Evolutionary conservation across 371 early-diverging fungal genomes (phyloP), one percentile per base, ranked within the genome.

Genomic region (Mucor piriformis): DNA sequence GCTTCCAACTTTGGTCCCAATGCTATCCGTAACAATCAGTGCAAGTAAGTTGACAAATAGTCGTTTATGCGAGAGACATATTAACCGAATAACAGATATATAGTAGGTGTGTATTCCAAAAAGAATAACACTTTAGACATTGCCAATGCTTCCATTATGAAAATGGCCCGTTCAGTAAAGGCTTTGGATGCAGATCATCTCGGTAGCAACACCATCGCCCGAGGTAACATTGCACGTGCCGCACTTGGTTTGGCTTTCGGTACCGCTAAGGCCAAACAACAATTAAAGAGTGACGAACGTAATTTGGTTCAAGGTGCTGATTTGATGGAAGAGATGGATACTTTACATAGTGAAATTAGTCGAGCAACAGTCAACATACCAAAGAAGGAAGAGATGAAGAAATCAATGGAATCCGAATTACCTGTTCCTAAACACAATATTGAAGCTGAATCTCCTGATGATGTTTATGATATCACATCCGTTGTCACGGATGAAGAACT

Each of bases 161-260:
- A 82, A 33, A 74, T 93, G 66, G 76, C 72, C 47, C 83, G 89
- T 25, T 73, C 75, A 4, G 86, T 92, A 38, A 91, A 92, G 70
- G 81, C 90, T 23, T 73, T 89, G 13, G 81, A 38, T 1, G 38
- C 15, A 13, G 53, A 40, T 15, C 20, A 3, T 7, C 37, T 12
- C 4, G 46, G 37, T 8, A 38, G 23, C 33, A 57, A 24, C 6
- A 59, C 57, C 11, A 50, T 47, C 2, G 63, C 64, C 33, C 55
- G 59, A 27, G 61, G 57, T 6, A 63, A 66, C 37, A 52, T 57
- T 8, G 92, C 93, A 20, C 78, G 89, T 56, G 87, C 88, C 57
- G 79, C 83, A 32, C 79, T 95, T 59, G 95, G 95, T 64, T 83
- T 92, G 70, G 85, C 92, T n/a, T 95, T 95, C 63, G 96, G 96